Base-by-base conservation (phyloP, 768 basidiomycete species). In the Nidula microcarpa region DNA sequence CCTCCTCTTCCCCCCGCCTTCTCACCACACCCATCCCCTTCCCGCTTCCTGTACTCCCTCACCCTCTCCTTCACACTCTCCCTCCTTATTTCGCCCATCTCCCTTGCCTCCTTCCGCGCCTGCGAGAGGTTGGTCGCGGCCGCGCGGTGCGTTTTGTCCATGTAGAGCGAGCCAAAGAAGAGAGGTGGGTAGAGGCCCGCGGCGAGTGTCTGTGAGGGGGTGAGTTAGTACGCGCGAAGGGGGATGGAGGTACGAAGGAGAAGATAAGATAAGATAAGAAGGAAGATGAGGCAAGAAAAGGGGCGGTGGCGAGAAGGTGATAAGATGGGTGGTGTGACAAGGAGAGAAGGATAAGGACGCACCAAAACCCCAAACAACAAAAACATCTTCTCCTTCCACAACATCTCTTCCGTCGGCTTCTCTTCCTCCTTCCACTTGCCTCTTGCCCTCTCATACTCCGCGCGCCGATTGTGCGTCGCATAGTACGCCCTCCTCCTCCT, bases 111-210 rank as follows among this genome's bases (percentile, higher is more conserved):
- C 11, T 65, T 62, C 14, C 82, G 75, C 4, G 85, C 87, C 53
- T 80, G 74, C 0, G 81, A 75, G 16, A 89, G 76, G 56, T 86
- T 86, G 7, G 68, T 66, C 1, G 75, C 79, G 0, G 87, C 88
- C 2, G 69, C 68, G 10, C 65, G 66, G 57, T 88, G 86, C 0
- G 66, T 68, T 55, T 71, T 71, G 36, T 79, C 77, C 11, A 72
- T 61, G 3, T 69, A 57, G 49, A 62, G 61, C 39, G 65, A 70
- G 41, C 66, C 64, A 53, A 69, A 55, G 53, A 80, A 61, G 16
- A 80, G 33, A 16, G 70, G 65, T 0, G 80, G 80, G 13, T 72
- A 72, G 9, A 85, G 55, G 5, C 78, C 79, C 7, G 69, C 65
- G 1, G 71, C 62, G n/a, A 83, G 61, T 0, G 76, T 68, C 81